Conservation (phyloP, 805 yeast species). For the Priceomyces fermenticarens region DNA sequence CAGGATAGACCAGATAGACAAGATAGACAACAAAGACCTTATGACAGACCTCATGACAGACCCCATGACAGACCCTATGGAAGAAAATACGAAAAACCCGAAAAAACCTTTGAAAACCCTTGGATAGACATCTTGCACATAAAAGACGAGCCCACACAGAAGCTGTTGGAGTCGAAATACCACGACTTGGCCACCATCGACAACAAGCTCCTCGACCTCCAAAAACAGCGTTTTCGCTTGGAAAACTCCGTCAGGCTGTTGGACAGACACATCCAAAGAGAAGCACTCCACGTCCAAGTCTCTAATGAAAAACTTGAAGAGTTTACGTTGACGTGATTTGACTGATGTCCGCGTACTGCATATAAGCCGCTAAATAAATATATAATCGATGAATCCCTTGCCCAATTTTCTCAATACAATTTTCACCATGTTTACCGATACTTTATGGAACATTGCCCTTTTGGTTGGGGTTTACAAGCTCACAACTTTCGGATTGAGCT, state of each 20-base stretch:
- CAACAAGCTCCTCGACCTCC: constrained; percentile 23
- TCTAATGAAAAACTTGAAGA: constrained; percentile 50
- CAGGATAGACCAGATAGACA: no score
- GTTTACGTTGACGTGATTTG: constrained; percentile 34
- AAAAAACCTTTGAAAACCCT: constrained; percentile 19
- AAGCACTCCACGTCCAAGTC: constrained; percentile 32
- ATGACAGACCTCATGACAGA: constrained; percentile 1
- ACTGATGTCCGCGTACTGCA: background rate
- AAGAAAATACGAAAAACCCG: background rate
- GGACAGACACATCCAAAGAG: constrained; percentile 25
- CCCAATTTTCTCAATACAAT: background rate
- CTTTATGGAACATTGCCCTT: constrained; percentile 32
- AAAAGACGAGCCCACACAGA: constrained; percentile 22
- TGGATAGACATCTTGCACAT: constrained; percentile 32
- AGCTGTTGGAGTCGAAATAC: constrained; percentile 22
- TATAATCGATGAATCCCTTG: background rate
- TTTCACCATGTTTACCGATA: constrained; percentile 8
- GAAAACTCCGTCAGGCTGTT: constrained; percentile 14
- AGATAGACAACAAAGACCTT: no score
- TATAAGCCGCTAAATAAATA: background rate
- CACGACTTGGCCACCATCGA: constrained; percentile 23
- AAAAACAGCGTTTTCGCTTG: constrained; percentile 20
- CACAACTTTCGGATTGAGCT: constrained; percentile 48
- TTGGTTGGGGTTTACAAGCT: constrained; percentile 64
- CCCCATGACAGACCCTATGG: background rate